Base-by-base conservation (phyloP, 306 rosid species). In the Betula pendula region DNA sequence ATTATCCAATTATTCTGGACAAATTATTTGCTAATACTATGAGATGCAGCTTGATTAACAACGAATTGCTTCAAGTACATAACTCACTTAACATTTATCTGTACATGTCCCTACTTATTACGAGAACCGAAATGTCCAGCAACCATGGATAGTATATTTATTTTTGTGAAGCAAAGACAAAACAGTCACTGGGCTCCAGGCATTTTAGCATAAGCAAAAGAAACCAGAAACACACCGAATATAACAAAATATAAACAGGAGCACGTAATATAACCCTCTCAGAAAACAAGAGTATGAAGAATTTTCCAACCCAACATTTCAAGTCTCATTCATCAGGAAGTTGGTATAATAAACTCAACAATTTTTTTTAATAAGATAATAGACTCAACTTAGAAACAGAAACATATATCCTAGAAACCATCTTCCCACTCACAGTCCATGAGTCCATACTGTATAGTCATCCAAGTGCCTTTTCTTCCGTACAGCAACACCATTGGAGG, bases 251-350 rank as follows among this genome's bases (percentile, higher is more conserved):
- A 19, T 17, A 35, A 35, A 35, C 14, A 38, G 24, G 2, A 65
- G 70, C 45, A 33, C 68, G 4, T 66, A 9, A 38, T 66, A 14
- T 19, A 8, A 65, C 12, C 68, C 47, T 40, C 1, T 66, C 48
- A 35, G 47, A 38, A 38, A 22, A 35, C n/a, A 11, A 3, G 27
- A n/a, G 11, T 38, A 17, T n/a, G 9, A 56, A 56, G 6, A 55
- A 56, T 20, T 20, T 22, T 56, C 63, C 15, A 56, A 6, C 4
- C 15, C 15, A 10, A 22, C 15, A 24, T 10, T 19, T 6, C 48
- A 65, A 66, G 44, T 35, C 22, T 66, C 63, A 66, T 66, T n/a
- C 45, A 66, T 66, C 29, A 9, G 48, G 43, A 35, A 66, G 48
- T 66, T 5, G 15, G 13, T 24, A 15, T 14, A 13, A 60, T 17